Evolutionary conservation across 2,329 filamentous ascomycete species (phyloP), one percentile per base, ranked within the genome.

Genomic region (Ceratocystis lukuohia): DNA sequence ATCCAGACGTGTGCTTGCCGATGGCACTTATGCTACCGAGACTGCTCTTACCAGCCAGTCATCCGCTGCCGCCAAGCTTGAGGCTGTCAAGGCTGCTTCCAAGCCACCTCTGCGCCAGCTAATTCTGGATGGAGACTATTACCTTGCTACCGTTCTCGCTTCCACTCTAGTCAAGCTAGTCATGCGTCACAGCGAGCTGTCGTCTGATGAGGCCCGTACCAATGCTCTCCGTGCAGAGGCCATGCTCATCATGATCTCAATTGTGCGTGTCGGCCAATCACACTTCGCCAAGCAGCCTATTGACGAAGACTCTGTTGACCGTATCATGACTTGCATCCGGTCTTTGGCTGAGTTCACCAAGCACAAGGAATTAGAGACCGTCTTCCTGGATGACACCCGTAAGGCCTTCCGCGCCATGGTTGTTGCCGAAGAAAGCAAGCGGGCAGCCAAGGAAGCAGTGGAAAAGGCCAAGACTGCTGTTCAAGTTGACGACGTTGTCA

Each of bases 201-300:
- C 93, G 1, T 80, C 88, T 28, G 93, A 96, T 72, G 77, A 82
- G 56, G 89, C 89, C 56, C 88, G 94, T 48, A 97, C 93, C 37
- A 99, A 99, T 72, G 92, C 93, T 37, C 83, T 99, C 30, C 88
- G 91, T 62, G 94, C 94, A 2, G 94, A 99, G 76, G 94, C 94
- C 57, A 99, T 99, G 94, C 83, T 99, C 65, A 97, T 99, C 74
- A 96, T 97, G 92, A 96, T 99, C 71, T 97, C 94, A 4, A 95
- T 99, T 71, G 91, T 99, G 70, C 91, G 94, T 62, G 94, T 96
- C 68, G 94, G 94, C 50, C 94, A 99, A 77, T 97, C 93, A n/a
- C 91, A 96, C 70, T 99, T 99, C 71, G 94, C 96, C 73, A 97
- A 97, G 79, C 88, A 91, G 1, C 89, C 91, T 1, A 97, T 99